A percentile compares a stretch with the other conserved stretches of the same genome.
These are phyloP conservation scores for Magnaporthiopsis incrustans DNA, from an alignment of 2,329 filamentous ascomycete species.

Conservation along the genomic window DNA sequence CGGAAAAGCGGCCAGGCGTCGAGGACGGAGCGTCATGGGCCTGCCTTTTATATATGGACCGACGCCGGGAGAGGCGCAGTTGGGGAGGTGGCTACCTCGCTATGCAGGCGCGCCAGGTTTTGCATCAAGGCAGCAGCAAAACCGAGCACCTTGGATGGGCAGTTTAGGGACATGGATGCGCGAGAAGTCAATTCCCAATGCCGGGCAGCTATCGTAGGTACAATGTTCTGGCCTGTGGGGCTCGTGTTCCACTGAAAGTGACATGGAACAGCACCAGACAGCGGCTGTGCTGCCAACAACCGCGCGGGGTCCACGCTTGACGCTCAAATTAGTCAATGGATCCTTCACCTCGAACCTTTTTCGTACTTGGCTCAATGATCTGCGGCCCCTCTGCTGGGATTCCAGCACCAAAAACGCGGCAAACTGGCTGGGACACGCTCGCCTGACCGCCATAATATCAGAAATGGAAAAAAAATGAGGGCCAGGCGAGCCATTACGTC, in stretches of 20 bases:
- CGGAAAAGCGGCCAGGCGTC: conserved; percentile 5
- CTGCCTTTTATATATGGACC: not conserved
- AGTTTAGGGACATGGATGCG: too few relatives aligned
- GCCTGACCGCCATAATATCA: not conserved
- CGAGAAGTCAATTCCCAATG: too few relatives aligned
- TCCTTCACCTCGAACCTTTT: not conserved
- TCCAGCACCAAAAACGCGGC: not conserved
- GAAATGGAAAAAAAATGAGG: not conserved
- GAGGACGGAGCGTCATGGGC: not conserved
- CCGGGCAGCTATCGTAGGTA: too few relatives aligned
- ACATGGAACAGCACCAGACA: too few relatives aligned
- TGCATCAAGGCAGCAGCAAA: not conserved
- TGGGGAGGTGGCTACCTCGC: too few relatives aligned
- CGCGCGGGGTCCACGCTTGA: not conserved
- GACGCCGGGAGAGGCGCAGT: not conserved
- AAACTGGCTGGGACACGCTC: not conserved
- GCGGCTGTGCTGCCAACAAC: not conserved
- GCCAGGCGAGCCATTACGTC: too few relatives aligned
- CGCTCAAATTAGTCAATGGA: not conserved
- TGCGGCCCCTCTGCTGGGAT: not conserved
- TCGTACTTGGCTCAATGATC: not conserved
- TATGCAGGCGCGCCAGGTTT: not conserved
- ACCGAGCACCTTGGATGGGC: not conserved
- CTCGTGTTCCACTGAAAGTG: not conserved
- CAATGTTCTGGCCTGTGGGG: too few relatives aligned